Evolutionary conservation across 495 filamentous ascomycete genomes (phyloP).

Genomic region (Viridothelium virens): DNA sequence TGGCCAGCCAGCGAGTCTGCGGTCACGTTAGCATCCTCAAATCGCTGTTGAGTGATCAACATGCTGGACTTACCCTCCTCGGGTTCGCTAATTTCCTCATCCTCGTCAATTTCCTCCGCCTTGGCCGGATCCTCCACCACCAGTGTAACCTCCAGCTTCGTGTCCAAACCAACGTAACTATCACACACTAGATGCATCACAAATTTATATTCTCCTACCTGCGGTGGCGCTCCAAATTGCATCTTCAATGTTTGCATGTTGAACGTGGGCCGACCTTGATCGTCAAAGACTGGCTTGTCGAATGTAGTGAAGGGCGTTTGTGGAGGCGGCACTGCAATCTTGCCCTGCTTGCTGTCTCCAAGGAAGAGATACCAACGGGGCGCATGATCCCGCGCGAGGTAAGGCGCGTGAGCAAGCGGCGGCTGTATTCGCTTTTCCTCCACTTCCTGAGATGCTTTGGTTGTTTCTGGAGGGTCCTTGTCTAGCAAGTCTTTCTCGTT

Average conservation of each 20-base stretch:
- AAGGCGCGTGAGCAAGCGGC: constrained; percentile 80
- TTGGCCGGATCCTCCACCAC: constrained; percentile 85
- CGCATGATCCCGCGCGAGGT: constrained; percentile 78
- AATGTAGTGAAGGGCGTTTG: constrained; percentile 66
- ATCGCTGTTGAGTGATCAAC: constrained; percentile 4
- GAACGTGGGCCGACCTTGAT: constrained; percentile 71
- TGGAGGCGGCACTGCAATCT: constrained; percentile 91
- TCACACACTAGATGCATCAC: constrained; percentile 87
- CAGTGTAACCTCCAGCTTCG: constrained; percentile 77
- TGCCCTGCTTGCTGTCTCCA: constrained; percentile 84
- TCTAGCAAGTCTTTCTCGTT: constrained; percentile 77
- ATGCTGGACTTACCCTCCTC: constrained; percentile 70
- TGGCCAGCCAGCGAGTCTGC: constrained; percentile 89
- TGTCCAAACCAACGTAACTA: constrained; percentile 88
- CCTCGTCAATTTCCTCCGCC: constrained; percentile 66
- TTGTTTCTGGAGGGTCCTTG: constrained; percentile 83
- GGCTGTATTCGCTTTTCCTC: constrained; percentile 60
- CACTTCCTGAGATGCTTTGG: constrained; percentile 53
- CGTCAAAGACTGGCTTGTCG: constrained; percentile 70
- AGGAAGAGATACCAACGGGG: constrained; percentile 91
- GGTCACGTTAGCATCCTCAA: constrained; percentile 26
- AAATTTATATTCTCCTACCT: constrained; percentile 86
- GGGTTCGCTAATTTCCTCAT: constrained; percentile 94
- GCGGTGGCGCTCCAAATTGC: constrained; percentile 93
- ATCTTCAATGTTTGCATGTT: constrained; percentile 92